Conservation (phyloP, 306 rosid species). For the Alnus glutinosa region DNA sequence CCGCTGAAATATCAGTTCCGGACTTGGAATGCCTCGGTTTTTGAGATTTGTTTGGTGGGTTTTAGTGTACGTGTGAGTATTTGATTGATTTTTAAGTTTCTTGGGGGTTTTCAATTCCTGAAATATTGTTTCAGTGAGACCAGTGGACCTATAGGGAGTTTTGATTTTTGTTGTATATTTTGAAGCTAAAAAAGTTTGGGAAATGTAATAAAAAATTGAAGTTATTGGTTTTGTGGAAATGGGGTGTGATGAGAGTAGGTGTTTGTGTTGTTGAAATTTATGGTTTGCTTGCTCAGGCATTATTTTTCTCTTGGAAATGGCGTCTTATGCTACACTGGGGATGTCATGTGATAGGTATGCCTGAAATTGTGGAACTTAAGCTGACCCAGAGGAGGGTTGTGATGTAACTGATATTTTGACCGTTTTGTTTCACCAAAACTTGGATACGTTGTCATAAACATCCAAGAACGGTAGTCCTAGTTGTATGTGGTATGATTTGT, state of each 20-base stretch:
- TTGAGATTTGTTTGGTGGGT: background rate
- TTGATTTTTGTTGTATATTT: background rate
- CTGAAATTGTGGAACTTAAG: background rate
- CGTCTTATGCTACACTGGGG: background rate
- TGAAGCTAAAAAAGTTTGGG: background rate
- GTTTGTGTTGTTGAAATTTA: background rate
- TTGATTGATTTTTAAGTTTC: background rate
- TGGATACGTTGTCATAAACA: background rate
- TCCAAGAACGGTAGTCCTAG: background rate
- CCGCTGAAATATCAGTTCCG: background rate
- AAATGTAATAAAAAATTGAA: background rate
- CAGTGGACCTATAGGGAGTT: background rate
- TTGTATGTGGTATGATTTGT: background rate
- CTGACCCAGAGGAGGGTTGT: no score
- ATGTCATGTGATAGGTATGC: background rate
- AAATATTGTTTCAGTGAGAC: background rate
- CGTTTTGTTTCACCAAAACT: no score
- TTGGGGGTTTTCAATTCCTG: background rate
- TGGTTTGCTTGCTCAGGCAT: background rate
- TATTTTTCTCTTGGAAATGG: background rate
- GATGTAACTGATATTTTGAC: no score
- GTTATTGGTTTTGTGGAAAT: background rate
- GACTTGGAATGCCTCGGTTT: background rate
- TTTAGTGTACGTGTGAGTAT: background rate
- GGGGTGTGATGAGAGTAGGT: background rate